Evolutionary conservation across 371 early-diverging fungal species (phyloP), one percentile per base, ranked within the genome.

Genomic region (Choanephora cucurbitarum): DNA sequence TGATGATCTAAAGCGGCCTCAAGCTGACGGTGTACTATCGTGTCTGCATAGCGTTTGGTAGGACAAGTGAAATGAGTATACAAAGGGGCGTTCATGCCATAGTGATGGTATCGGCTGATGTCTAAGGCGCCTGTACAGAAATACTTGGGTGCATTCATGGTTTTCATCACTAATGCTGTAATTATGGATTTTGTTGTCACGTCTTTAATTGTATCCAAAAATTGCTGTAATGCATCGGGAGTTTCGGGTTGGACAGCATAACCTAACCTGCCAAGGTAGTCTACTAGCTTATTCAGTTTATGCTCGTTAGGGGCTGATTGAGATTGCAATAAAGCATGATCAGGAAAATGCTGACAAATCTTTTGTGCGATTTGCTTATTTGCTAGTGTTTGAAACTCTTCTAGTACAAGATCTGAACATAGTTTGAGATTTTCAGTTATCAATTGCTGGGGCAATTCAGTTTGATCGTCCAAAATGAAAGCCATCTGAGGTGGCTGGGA

Each of bases 381-480:
- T 21, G 96, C 97, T 15, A 98, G 70, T 14, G 97, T 72, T 91
- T 93, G 95, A 64, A 96, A 92, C 67, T 99, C 99, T 62, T 95
- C 93, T 22, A 99, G 82, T 6, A 99, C 83, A 58, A 92, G 87
- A 7, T 89, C 88, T 67, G 53, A 86, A 70, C 57, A 73, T 55
- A 42, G 79, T 42, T 32, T 28, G 28, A 7, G 28, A 28, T 28
- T 28, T 28, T 28, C 28, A 28, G 28, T 28, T 28, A 28, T 28
- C 5, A 28, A 5, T 7, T 28, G 28, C 28, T 28, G 28, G 7
- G 28, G 28, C 7, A 28, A 7, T 7, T 28, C 28, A 7, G 28
- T 28, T 28, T 7, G 28, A 28, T 13, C 63, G 44, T 44, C 55
- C 49, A 48, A 64, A 52, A 5, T 52, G 23, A 34, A 66, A 55